Conservation (phyloP, 2,329 filamentous ascomycete species). For the Botrytis pseudocinerea region DNA sequence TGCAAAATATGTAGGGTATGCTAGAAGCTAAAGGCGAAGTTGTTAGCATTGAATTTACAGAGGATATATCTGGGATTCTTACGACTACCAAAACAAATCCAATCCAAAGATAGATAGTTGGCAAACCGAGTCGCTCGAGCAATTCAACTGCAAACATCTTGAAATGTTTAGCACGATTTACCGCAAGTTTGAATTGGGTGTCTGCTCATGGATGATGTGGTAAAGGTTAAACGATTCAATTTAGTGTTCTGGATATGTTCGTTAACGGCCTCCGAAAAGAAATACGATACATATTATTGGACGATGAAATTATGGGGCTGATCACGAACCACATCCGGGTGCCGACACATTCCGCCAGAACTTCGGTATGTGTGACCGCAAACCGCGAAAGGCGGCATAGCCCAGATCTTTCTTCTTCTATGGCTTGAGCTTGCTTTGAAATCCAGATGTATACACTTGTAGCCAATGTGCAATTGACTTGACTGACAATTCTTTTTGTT, state of each 20-base stretch:
- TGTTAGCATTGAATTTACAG: background rate
- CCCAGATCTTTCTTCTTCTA: background rate
- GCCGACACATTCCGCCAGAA: background rate
- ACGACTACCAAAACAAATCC: background rate
- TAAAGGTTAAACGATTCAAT: background rate
- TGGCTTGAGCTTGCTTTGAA: background rate
- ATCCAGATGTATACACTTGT: background rate
- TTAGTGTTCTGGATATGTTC: background rate
- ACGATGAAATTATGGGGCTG: background rate
- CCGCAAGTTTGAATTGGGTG: background rate
- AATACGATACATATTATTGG: background rate
- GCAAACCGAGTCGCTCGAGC: background rate
- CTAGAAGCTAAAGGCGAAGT: background rate
- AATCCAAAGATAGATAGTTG: slow-evolving; percentile 8
- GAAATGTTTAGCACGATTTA: background rate
- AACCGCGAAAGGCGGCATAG: background rate
- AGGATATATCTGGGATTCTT: background rate
- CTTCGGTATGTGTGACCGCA: background rate
- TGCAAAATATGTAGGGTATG: slow-evolving; percentile 12
- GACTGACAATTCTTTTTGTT: background rate
- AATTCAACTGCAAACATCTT: background rate
- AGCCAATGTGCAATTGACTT: background rate
- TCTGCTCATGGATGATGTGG: background rate
- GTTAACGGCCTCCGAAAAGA: background rate
- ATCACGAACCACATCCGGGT: background rate